Percentiles rank a stretch among this genome's conserved stretches.
phyloP scores from a whole-genome alignment of 208 protist species.

The Leishmania major region DNA sequence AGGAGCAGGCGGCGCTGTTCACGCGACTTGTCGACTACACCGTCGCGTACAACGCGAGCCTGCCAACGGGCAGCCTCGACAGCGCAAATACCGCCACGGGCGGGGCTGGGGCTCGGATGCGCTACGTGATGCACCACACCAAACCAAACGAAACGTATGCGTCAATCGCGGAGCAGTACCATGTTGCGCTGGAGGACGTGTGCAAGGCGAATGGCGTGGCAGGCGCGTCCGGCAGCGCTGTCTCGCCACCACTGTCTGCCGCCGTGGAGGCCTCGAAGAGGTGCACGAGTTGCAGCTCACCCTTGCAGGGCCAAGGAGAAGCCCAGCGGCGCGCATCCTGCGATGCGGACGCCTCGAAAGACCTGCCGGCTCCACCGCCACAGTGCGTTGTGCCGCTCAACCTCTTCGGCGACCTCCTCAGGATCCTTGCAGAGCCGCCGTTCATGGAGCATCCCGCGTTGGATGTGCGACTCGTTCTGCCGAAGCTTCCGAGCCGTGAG shows the following conservation, averaged over 20 bases:
- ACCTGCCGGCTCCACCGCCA: slow-evolving; percentile 9
- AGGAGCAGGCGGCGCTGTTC: slow-evolving; percentile 69
- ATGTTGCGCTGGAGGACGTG: slow-evolving; percentile 32
- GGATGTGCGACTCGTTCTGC: slow-evolving; percentile 56
- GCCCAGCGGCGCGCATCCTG: background rate
- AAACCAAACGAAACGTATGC: slow-evolving; percentile 50
- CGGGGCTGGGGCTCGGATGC: slow-evolving; percentile 10
- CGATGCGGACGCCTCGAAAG: background rate
- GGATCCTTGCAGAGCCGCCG: slow-evolving; percentile 53
- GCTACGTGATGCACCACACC: slow-evolving; percentile 48
- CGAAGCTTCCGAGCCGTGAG: slow-evolving; percentile 45
- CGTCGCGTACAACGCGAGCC: slow-evolving; percentile 37
- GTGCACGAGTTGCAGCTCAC: background rate
- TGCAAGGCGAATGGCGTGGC: slow-evolving; percentile 19
- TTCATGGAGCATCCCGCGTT: slow-evolving; percentile 45
- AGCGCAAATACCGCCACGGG: background rate
- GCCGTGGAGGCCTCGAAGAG: background rate
- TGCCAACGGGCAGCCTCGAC: slow-evolving; percentile 15
- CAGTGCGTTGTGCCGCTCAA: slow-evolving; percentile 61
- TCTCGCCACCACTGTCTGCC: background rate
- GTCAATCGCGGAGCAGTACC: slow-evolving; percentile 53
- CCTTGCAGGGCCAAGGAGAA: background rate
- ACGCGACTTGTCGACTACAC: slow-evolving; percentile 49
- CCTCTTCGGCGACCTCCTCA: slow-evolving; percentile 51
- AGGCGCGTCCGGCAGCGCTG: background rate